Conservation (phyloP, 805 yeast species). For the Kluyveromyces wickerhamii region DNA sequence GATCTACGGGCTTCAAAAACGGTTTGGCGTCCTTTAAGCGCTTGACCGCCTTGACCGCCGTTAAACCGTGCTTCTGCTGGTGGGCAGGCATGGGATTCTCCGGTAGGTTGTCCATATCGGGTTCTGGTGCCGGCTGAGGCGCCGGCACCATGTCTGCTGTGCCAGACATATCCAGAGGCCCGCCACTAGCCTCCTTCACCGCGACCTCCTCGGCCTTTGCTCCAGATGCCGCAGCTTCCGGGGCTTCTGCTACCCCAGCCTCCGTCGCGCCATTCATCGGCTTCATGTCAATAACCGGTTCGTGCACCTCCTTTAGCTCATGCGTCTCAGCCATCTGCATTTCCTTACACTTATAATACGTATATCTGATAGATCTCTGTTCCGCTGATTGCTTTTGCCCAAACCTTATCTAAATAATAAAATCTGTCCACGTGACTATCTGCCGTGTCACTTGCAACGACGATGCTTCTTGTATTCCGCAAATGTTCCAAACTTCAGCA, state of each 20-base stretch:
- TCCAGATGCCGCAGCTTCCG: constrained; percentile 8
- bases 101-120: constrained; percentile 65
- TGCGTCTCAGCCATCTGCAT: constrained; percentile 6
- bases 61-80: constrained; percentile 71
- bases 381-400: neutral
- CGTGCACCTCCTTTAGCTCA: constrained; percentile 4
- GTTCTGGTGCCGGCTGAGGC: constrained; percentile 66
- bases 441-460: neutral
- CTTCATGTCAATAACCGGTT: neutral
- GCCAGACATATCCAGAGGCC: constrained; percentile 5
- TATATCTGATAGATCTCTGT: neutral
- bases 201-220: constrained; percentile 10
- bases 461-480: no score
- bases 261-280: constrained; percentile 16
- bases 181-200: constrained; percentile 10
- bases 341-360: neutral
- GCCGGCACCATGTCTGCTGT: constrained; percentile 40
- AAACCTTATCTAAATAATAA: no score
- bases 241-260: constrained; percentile 19
- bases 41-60: constrained; percentile 77
- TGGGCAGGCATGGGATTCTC: constrained; percentile 66
- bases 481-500: no score
- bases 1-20: constrained; percentile 84
- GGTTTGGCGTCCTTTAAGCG: constrained; percentile 90
- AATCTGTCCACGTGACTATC: no score